phyloP scores from a whole-genome alignment of 441 rosid genomes.

The Adansonia madagascariensis region DNA sequence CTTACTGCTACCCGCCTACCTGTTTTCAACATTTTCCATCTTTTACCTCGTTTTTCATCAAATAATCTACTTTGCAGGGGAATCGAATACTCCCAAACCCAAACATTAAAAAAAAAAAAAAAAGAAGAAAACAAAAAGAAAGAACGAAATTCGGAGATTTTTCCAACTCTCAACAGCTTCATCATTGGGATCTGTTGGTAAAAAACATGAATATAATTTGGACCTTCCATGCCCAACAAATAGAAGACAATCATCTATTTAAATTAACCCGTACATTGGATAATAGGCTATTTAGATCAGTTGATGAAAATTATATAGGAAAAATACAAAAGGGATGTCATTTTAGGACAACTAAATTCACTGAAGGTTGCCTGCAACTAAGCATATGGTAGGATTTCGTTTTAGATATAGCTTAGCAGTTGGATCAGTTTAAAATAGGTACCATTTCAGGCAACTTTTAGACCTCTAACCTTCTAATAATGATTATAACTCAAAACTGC shows the following conservation, averaged over 20 bases:
- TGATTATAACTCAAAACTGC: conserved; percentile 19
- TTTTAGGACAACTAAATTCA: conserved; percentile 41
- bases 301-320: neutral
- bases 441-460: conserved; percentile 13
- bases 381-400: conserved; percentile 42
- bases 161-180: conserved; percentile 3
- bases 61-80: conserved; percentile 18
- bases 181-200: neutral
- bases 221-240: conserved; percentile 9
- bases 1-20: neutral
- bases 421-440: conserved; percentile 12
- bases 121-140: neutral
- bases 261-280: conserved; percentile 20
- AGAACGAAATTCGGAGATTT: neutral
- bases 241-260: neutral
- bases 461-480: conserved; percentile 23
- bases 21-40: neutral
- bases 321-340: conserved; percentile 26
- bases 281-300: neutral
- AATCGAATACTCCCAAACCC: conserved; percentile 10
- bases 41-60: neutral
- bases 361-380: neutral
- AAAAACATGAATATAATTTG: neutral
- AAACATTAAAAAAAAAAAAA: neutral
- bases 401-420: conserved; percentile 38